Evolutionary conservation across 2,329 filamentous ascomycete genomes (phyloP).

Genomic region (Sporothrix pseudoabietina): DNA sequence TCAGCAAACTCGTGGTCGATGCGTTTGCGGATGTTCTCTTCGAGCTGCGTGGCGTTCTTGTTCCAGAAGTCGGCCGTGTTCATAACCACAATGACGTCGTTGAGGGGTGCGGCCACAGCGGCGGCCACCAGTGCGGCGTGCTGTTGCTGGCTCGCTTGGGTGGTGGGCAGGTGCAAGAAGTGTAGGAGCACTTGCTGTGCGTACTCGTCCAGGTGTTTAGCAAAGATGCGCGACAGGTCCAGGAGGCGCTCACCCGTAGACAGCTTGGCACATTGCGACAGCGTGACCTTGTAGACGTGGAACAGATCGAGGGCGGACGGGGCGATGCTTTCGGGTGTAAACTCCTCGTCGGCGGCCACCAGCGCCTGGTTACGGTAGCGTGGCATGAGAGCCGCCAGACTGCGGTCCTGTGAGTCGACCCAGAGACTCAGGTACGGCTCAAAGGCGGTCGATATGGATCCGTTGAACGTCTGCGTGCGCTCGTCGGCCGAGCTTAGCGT

Average conservation of each 20-base stretch:
- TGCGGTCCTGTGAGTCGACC: slow-evolving; percentile 94
- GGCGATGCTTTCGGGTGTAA: slow-evolving; percentile 85
- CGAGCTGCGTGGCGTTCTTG: slow-evolving; percentile 85
- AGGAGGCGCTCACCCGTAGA: slow-evolving; percentile 86
- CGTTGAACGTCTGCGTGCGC: slow-evolving; percentile 75
- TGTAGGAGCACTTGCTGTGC: slow-evolving; percentile 86
- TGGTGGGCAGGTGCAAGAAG: slow-evolving; percentile 53
- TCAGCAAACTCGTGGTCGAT: slow-evolving; percentile 77
- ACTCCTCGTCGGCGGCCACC: slow-evolving; percentile 83
- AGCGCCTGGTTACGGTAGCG: slow-evolving; percentile 84
- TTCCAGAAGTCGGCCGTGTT: slow-evolving; percentile 99
- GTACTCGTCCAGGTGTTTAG: slow-evolving; percentile 93
- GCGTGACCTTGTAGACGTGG: slow-evolving; percentile 89
- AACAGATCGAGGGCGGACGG: slow-evolving; percentile 95
- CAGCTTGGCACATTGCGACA: slow-evolving; percentile 93
- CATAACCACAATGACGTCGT: slow-evolving; percentile 82
- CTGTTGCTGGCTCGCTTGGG: neutral
- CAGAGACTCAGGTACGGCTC: slow-evolving; percentile 95
- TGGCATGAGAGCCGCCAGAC: slow-evolving; percentile 80
- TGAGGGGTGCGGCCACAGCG: slow-evolving; percentile 54
- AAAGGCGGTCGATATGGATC: slow-evolving; percentile 93
- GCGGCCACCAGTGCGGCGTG: slow-evolving; percentile 1
- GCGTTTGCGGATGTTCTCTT: slow-evolving; percentile 89
- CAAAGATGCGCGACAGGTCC: slow-evolving; percentile 81
- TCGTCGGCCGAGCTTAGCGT: slow-evolving; percentile 81